These are phyloP conservation scores for Nicotiana undulata DNA, from an alignment of 257 asterid genomes.

Conservation along the genomic window DNA sequence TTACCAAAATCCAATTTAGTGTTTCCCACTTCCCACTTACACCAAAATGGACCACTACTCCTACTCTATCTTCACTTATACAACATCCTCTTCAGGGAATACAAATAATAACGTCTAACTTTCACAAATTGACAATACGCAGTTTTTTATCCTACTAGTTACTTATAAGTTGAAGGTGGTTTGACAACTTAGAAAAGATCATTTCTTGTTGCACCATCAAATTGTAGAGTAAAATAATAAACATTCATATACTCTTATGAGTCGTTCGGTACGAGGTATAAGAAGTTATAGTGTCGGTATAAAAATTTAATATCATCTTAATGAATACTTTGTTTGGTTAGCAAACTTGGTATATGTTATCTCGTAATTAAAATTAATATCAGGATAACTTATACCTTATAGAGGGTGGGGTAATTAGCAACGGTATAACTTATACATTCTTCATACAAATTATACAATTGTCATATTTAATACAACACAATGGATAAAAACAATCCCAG, in stretches of 20 bases:
- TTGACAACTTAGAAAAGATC: not conserved
- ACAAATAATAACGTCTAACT: not conserved
- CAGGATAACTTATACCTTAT: too few species aligned
- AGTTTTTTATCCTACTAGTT: not conserved
- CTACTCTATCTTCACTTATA: not conserved
- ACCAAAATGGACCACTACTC: not conserved
- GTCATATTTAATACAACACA: too few species aligned
- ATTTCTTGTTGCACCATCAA: not conserved
- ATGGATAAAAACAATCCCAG: too few species aligned
- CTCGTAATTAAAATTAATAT: too few species aligned
- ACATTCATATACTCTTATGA: not conserved
- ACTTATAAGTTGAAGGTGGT: not conserved
- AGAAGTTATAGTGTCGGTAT: too few species aligned
- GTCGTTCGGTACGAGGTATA: too few species aligned
- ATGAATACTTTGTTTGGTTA: too few species aligned
- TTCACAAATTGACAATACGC: not conserved
- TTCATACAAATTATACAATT: too few species aligned
- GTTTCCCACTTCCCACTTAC: not conserved
- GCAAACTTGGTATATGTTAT: too few species aligned
- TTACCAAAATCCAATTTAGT: constrained; percentile 2
- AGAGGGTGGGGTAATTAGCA: too few species aligned
- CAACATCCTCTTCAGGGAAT: not conserved
- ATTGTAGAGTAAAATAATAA: not conserved
- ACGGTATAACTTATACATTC: too few species aligned
- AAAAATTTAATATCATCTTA: too few species aligned